phyloP scores from a whole-genome alignment of 1,284 basidiomycete species.

The Entoloma clypeatum region DNA sequence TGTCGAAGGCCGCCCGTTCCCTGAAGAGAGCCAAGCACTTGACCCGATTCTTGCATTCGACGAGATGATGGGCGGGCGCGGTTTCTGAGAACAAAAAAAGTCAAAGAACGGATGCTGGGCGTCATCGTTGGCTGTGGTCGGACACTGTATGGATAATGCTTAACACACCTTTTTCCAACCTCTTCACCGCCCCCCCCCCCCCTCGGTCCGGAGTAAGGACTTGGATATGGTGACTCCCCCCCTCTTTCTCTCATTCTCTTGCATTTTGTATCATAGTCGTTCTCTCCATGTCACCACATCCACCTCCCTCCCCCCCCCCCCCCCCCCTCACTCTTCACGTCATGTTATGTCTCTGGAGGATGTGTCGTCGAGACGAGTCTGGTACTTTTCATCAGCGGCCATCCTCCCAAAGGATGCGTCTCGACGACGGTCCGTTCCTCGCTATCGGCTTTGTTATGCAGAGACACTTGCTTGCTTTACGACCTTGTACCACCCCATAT shows the following conservation, averaged over 20 bases:
- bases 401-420: conserved; percentile 29
- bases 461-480: conserved; percentile 29
- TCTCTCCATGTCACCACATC: conserved; percentile 5
- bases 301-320: background rate
- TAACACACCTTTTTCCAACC: conserved; percentile 23
- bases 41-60: conserved; percentile 31
- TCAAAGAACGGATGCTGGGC: conserved; percentile 17
- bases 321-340: conserved; percentile 5
- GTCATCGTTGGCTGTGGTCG: conserved; percentile 15
- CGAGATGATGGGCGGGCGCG: conserved; percentile 35
- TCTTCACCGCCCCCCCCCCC: conserved; percentile 11
- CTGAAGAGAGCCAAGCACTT: conserved; percentile 16
- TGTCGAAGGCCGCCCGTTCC: conserved; percentile 18
- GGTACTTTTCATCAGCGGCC: conserved; percentile 25
- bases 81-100: conserved; percentile 17
- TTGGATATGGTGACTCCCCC: conserved; percentile 20
- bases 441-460: conserved; percentile 21
- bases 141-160: conserved; percentile 27
- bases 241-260: conserved; percentile 17
- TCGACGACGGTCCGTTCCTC: conserved; percentile 32
- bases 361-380: conserved; percentile 35
- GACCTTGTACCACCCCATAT: conserved; percentile 21
- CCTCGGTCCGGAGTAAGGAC: conserved; percentile 10
- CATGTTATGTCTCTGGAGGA: conserved; percentile 20
- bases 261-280: conserved; percentile 20